Evolutionary conservation across 1,284 basidiomycete species (phyloP), one percentile per base, ranked within the genome.

Genomic region (Earliella scabrosa): DNA sequence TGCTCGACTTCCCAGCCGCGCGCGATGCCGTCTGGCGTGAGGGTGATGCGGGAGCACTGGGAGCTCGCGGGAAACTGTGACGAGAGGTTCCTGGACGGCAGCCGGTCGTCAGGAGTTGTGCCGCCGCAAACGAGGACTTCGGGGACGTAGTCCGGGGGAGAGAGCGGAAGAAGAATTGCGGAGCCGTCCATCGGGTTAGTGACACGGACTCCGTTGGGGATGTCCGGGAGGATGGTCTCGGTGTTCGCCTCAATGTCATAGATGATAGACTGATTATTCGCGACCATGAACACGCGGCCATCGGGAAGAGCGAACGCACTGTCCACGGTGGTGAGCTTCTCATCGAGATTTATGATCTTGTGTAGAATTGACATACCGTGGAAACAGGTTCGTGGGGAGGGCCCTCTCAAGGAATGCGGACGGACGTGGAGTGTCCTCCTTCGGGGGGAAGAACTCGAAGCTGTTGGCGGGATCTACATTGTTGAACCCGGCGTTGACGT

Each of bases 371-470:
- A 13, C 64, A 24, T 51, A 66, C 66, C 67, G 58, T 7, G 67
- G 67, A 60, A 68, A 68, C 21, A 68, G 45, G 49, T 68, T 68
- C 13, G 66, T 56, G 3, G 66, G 66, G 9, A 66, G 56, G 38
- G 41, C 53, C 31, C 67, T 54, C 18, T 64, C 56, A 21, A 85
- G 73, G 71, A 86, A 83, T 4, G 70, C 67, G 16, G 77, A 81
- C 29, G 73, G 73, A 41, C 80, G 70, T 14, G 78, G 67, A 4
- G 77, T 77, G 27, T 72, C 70, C 52, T 79, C 77, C 60, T 84
- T 83, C 1, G 75, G 71, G 14, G 82, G 82, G 72, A 80, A 82
- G 66, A 79, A 83, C 64, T 83, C 81, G 59, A 79, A 73, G 18
- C 73, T 78, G 60, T 81, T 81, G 44, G 63, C 78, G 0, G 77